phyloP scores from a whole-genome alignment of 352 stramenopile species.

The Globisporangium uncinulatum region DNA sequence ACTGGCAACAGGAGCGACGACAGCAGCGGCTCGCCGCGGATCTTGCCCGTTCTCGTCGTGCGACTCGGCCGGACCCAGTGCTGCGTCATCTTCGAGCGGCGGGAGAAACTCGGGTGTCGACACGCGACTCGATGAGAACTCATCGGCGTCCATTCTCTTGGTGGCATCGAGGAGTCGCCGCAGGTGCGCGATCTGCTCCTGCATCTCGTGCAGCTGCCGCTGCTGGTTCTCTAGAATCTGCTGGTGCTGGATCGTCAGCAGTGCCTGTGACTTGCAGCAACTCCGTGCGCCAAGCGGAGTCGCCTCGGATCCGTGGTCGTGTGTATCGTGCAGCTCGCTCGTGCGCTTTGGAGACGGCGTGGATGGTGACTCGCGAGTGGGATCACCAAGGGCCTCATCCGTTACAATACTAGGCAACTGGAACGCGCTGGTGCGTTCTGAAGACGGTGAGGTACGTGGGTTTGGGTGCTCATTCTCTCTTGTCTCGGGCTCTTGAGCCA shows the following conservation, averaged over 20 bases:
- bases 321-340: background rate
- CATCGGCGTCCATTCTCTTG: conserved; percentile 16
- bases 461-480: conserved; percentile 4
- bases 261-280: conserved; percentile 61
- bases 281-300: conserved; percentile 11
- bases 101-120: background rate
- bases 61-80: background rate
- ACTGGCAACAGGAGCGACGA: background rate
- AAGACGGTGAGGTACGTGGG: background rate
- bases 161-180: conserved; percentile 30
- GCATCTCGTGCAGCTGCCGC: conserved; percentile 60
- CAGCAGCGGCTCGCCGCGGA: background rate
- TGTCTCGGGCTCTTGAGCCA: background rate
- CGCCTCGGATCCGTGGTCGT: conserved; percentile 1
- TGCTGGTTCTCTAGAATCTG: conserved; percentile 76
- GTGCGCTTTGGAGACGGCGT: background rate
- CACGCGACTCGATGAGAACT: background rate
- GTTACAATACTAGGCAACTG: background rate
- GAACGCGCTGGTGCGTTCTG: background rate
- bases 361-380: background rate
- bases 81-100: background rate
- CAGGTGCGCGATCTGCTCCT: conserved; percentile 61
- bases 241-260: conserved; percentile 69
- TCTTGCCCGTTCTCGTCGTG: background rate
- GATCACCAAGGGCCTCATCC: background rate